phyloP scores from a whole-genome alignment of 208 protist species.

The Leishmania martiniquensis region DNA sequence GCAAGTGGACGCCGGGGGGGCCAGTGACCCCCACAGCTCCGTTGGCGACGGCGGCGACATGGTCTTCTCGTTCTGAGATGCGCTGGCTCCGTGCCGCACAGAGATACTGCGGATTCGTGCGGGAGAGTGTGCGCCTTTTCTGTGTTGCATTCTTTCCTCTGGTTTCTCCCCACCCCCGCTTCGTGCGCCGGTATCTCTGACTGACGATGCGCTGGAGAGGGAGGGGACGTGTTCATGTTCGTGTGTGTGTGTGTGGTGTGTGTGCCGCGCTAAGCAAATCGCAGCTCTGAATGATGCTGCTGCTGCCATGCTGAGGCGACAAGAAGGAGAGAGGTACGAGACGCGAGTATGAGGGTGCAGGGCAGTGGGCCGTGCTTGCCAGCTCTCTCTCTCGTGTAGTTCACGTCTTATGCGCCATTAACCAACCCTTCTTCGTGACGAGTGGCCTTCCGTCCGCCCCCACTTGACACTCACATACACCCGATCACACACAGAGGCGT shows the following conservation, averaged over 20 bases:
- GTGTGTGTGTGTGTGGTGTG: slow-evolving; percentile 1
- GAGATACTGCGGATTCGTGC: background rate
- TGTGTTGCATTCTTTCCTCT: background rate
- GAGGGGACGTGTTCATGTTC: background rate
- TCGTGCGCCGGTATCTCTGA: background rate
- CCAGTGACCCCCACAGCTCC: background rate
- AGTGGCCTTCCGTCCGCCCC: too few species aligned
- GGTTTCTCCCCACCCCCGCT: too few species aligned
- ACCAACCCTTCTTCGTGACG: too few species aligned
- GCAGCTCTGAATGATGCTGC: background rate
- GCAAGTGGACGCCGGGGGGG: background rate
- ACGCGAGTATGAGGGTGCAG: background rate
- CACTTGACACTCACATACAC: background rate
- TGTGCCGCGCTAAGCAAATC: background rate
- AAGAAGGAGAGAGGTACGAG: background rate
- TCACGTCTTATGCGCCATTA: too few species aligned
- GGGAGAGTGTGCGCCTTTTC: background rate
- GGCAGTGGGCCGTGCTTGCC: background rate
- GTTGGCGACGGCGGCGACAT: background rate
- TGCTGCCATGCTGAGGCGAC: background rate
- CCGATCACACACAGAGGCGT: background rate
- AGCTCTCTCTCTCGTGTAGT: background rate
- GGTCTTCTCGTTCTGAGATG: slow-evolving; percentile 10
- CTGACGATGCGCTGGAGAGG: background rate
- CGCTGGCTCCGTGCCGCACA: background rate